Conservation (phyloP, 768 basidiomycete species). For the Pleurotus eryngii region DNA sequence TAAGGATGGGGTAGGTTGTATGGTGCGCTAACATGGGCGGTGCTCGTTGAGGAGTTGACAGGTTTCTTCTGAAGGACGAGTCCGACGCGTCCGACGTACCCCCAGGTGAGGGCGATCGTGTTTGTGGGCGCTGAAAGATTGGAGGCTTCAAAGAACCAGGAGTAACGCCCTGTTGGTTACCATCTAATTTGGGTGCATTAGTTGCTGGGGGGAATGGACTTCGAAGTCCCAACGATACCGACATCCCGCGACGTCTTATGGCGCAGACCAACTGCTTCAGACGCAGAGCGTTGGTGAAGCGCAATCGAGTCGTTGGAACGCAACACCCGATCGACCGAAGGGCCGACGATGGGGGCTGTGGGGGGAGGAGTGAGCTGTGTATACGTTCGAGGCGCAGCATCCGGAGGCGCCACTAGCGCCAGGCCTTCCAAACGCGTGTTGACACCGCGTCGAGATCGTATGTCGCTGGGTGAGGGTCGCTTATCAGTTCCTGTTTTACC, state of each 20-base stretch:
- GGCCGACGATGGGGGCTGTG: constrained; percentile 38
- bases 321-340: constrained; percentile 15
- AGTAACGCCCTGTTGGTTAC: constrained; percentile 19
- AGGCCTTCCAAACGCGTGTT: constrained; percentile 45
- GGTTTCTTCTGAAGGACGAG: constrained; percentile 21
- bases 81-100: constrained; percentile 17
- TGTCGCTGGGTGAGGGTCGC: constrained; percentile 23
- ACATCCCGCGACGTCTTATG: constrained; percentile 30
- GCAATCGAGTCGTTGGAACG: constrained; percentile 16
- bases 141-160: constrained; percentile 19
- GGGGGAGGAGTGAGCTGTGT: constrained; percentile 51
- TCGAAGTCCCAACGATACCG: constrained; percentile 48
- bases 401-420: constrained; percentile 71
- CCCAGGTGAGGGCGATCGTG: constrained; percentile 30
- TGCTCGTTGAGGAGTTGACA: constrained; percentile 9
- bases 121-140: constrained; percentile 31
- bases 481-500: constrained; percentile 12
- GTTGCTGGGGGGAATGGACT: constrained; percentile 8
- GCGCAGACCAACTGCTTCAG: constrained; percentile 32
- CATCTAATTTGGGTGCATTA: constrained; percentile 8
- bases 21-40: constrained; percentile 2
- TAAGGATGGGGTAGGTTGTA: constrained; percentile 37
- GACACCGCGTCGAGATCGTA: constrained; percentile 38
- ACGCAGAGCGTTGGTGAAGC: constrained; percentile 43
- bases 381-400: constrained; percentile 53